These are phyloP conservation scores for Aspergillus sp. DNA, from an alignment of 2,329 filamentous ascomycete species.

Conservation along the genomic window DNA sequence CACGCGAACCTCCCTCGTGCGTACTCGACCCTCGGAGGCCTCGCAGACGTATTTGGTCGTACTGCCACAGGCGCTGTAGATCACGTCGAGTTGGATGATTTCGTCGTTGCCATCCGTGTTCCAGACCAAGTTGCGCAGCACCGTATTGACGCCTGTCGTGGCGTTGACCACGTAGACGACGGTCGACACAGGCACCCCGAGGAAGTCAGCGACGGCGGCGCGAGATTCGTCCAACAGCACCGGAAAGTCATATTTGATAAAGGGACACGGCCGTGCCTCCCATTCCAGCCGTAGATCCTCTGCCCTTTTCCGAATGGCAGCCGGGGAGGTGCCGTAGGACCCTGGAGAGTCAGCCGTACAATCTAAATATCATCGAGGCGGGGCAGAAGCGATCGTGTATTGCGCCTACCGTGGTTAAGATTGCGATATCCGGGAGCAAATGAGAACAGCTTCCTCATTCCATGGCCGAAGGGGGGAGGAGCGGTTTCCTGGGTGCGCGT, in stretches of 20 bases:
- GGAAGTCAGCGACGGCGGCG: conserved; percentile 60
- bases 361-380: conserved; percentile 41
- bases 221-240: conserved; percentile 63
- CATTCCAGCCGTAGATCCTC: background rate
- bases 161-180: conserved; percentile 76
- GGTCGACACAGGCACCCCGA: conserved; percentile 63
- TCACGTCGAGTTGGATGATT: conserved; percentile 62
- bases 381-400: conserved; percentile 33
- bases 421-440: conserved; percentile 65
- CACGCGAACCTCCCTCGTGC: conserved; percentile 47
- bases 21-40: conserved; percentile 47
- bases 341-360: background rate
- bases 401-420: conserved; percentile 65
- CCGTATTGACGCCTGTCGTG: conserved; percentile 64
- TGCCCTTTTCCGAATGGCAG: background rate
- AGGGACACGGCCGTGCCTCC: background rate
- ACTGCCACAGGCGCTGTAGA: conserved; percentile 73
- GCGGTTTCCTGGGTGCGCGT: background rate
- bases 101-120: conserved; percentile 60
- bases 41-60: conserved; percentile 69
- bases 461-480: conserved; percentile 44
- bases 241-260: conserved; percentile 56
- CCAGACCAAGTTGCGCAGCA: conserved; percentile 71
- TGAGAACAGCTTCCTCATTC: conserved; percentile 61
- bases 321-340: background rate